These are phyloP conservation scores for Brassica hybrid DNA, from an alignment of 441 rosid genomes.

Conservation along the genomic window DNA sequence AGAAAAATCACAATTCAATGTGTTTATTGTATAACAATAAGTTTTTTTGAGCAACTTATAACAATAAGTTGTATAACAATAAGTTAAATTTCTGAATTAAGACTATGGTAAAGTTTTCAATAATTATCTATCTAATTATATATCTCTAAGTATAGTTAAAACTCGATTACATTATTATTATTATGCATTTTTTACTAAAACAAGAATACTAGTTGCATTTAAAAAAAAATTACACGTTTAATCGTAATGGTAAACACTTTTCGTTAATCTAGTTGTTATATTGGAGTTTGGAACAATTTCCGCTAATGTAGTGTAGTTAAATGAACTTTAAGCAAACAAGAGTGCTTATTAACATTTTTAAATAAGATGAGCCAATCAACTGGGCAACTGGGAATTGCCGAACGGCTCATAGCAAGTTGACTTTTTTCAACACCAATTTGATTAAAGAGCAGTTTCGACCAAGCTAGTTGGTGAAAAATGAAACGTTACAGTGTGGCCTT, in stretches of 20 bases:
- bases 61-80: not conserved
- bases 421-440: too few relatives aligned
- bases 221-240: not conserved
- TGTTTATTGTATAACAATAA: not conserved
- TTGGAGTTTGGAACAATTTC: not conserved
- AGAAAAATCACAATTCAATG: not conserved
- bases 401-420: constrained; percentile 14
- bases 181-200: not conserved
- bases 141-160: not conserved
- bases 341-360: not conserved
- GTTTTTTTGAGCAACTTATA: too few relatives aligned
- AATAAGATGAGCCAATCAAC: constrained; percentile 20
- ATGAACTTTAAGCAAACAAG: constrained; percentile 30
- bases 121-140: not conserved
- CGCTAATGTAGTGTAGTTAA: constrained; percentile 13
- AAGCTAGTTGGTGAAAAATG: too few relatives aligned
- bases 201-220: not conserved
- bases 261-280: not conserved
- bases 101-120: not conserved
- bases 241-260: not conserved
- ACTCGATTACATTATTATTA: not conserved
- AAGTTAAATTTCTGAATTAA: not conserved
- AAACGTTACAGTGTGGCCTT: too few relatives aligned
- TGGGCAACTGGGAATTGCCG: constrained; percentile 12
- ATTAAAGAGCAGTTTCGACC: not conserved